Percentiles rank a stretch among this genome's conserved stretches.
Evolutionary conservation across 169 alveolate genomes (phyloP).

Genomic region (Plasmodium sp.): DNA sequence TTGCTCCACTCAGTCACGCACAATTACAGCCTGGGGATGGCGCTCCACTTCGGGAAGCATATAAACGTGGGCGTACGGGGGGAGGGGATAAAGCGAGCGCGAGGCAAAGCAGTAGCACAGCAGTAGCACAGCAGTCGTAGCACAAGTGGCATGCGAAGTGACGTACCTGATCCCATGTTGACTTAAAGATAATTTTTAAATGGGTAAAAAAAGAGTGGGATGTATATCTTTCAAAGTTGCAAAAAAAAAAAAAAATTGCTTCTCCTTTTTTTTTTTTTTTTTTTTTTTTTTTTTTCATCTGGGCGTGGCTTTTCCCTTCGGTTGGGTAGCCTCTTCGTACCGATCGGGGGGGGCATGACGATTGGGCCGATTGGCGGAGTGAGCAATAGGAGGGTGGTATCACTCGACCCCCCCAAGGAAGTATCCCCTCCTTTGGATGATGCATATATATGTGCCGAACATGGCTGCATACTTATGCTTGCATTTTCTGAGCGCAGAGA

Average conservation of each 20-base stretch:
- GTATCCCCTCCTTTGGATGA: not conserved
- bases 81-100: not conserved
- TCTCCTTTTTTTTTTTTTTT: not conserved
- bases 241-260: not conserved
- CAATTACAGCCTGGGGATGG: not conserved
- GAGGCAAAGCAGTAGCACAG: not conserved
- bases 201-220: not conserved
- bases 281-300: not conserved
- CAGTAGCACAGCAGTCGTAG: not conserved
- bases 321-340: not conserved
- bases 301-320: not conserved
- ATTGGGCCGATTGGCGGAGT: not conserved
- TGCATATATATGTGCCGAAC: not conserved
- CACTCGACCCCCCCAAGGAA: not conserved
- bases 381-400: not conserved
- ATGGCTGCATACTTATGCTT: no score
- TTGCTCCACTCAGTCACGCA: not conserved
- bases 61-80: not conserved
- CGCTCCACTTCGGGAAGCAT: not conserved
- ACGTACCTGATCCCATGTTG: slow-evolving; percentile 51
- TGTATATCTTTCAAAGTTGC: not conserved
- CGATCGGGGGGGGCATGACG: not conserved
- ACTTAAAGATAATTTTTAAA: not conserved
- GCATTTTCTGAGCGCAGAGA: not conserved
- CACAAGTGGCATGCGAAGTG: not conserved